phyloP scores from a whole-genome alignment of 176 grass and related monocot species.

The Chloris gayana region DNA sequence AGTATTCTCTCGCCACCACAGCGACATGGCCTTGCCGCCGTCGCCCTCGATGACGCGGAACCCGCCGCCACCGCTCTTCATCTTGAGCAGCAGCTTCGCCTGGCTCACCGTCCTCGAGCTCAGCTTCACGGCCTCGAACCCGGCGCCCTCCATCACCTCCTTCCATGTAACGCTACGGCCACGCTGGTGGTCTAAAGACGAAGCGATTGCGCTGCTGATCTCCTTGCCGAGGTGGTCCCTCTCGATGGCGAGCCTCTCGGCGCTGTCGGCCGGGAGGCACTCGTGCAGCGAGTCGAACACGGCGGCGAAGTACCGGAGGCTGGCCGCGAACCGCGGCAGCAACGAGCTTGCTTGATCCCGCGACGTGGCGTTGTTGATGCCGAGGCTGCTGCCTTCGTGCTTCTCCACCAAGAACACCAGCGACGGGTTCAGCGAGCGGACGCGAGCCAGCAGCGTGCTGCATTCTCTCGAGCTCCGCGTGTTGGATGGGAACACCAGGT shows the following conservation, averaged over 20 bases:
- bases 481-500: constrained; percentile 66
- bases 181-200: neutral
- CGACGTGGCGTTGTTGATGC: neutral
- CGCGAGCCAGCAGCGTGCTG: constrained; percentile 43
- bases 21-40: constrained; percentile 46
- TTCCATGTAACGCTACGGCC: constrained; percentile 33
- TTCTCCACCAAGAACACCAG: constrained; percentile 66
- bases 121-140: constrained; percentile 55
- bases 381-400: neutral
- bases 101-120: constrained; percentile 84
- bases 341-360: constrained; percentile 37
- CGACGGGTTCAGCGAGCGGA: constrained; percentile 58
- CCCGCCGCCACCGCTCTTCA: constrained; percentile 64
- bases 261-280: constrained; percentile 71
- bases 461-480: constrained; percentile 29
- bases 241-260: constrained; percentile 75
- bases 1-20: constrained; percentile 59
- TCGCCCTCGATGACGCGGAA: constrained; percentile 59
- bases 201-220: constrained; percentile 50
- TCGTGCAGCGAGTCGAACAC: constrained; percentile 83
- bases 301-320: constrained; percentile 62
- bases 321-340: constrained; percentile 51
- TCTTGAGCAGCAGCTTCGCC: constrained; percentile 87
- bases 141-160: constrained; percentile 50
- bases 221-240: constrained; percentile 70